phyloP scores from a whole-genome alignment of 805 yeast genomes.

The Ogataea naganishii region DNA sequence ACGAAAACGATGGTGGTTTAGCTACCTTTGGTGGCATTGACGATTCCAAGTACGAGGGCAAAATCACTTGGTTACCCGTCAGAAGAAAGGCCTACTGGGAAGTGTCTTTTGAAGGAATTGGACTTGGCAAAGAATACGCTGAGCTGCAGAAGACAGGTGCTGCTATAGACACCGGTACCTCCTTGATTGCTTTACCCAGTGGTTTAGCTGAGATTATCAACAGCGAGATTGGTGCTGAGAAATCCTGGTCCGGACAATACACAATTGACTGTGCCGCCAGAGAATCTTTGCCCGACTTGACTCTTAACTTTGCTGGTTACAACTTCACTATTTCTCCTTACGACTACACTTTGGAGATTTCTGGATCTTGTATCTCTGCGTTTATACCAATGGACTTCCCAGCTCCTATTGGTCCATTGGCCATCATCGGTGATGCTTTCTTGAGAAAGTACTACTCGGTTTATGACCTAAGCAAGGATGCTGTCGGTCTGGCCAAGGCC shows the following conservation, averaged over 20 bases:
- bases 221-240: slow-evolving; percentile 93
- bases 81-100: slow-evolving; percentile 99
- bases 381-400: slow-evolving; percentile 98
- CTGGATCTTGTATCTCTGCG: slow-evolving; percentile 94
- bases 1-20: slow-evolving; percentile 71
- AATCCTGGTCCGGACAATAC: slow-evolving; percentile 97
- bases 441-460: slow-evolving; percentile 91
- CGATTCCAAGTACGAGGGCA: slow-evolving; percentile 64
- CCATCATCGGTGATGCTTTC: slow-evolving; percentile 96
- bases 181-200: slow-evolving; percentile 89
- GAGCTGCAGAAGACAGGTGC: slow-evolving; percentile 81
- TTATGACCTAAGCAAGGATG: slow-evolving; percentile 83
- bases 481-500: slow-evolving; percentile 90
- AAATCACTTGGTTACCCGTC: slow-evolving; percentile 91
- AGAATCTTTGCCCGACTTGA: slow-evolving; percentile 81
- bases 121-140: slow-evolving; percentile 89
- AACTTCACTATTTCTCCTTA: slow-evolving; percentile 84
- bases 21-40: slow-evolving; percentile 96
- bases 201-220: slow-evolving; percentile 93
- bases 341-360: slow-evolving; percentile 89
- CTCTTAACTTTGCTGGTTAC: slow-evolving; percentile 82
- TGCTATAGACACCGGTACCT: slow-evolving; percentile 98
- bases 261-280: slow-evolving; percentile 83
- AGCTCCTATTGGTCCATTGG: slow-evolving; percentile 91
- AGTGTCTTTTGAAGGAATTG: slow-evolving; percentile 84